These are phyloP conservation scores for Pseudoscleropodium purum DNA, from an alignment of 225 moss, liverwort and hornwort species.

Conservation along the genomic window DNA sequence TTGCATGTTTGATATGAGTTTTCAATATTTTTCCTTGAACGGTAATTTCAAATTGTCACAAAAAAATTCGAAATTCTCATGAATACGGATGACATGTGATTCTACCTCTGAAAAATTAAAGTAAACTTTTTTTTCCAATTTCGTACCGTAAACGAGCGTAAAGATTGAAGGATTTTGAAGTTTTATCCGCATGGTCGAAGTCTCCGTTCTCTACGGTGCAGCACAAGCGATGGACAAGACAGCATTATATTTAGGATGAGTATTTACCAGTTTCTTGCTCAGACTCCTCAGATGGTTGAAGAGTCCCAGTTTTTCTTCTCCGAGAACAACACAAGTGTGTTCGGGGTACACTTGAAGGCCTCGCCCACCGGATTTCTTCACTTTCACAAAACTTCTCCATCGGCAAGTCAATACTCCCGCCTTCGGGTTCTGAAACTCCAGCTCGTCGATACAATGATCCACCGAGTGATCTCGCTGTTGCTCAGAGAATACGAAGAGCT, in stretches of 20 bases:
- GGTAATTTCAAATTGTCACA: background rate
- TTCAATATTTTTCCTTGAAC: background rate
- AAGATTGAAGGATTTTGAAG: background rate
- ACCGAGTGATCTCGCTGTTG: background rate
- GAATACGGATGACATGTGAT: background rate
- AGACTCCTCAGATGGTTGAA: no score
- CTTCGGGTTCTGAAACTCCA: background rate
- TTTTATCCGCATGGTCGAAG: background rate
- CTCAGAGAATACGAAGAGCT: slow-evolving; percentile 5
- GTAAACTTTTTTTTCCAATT: background rate
- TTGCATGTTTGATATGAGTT: background rate
- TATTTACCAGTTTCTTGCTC: background rate
- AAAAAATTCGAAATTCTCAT: background rate
- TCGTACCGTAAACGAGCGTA: background rate
- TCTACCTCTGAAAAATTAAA: background rate
- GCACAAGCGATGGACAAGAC: no score
- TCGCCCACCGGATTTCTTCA: background rate
- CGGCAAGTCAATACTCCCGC: background rate
- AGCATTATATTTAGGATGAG: background rate
- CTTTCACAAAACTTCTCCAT: background rate
- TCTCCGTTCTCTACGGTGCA: background rate
- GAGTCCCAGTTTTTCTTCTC: background rate
- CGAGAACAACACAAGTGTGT: background rate
- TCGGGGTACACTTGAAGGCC: background rate
- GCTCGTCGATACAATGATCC: background rate